Evolutionary conservation across 331 rosid species (phyloP), one percentile per base, ranked within the genome.

Genomic region (Stylosanthes scabra): DNA sequence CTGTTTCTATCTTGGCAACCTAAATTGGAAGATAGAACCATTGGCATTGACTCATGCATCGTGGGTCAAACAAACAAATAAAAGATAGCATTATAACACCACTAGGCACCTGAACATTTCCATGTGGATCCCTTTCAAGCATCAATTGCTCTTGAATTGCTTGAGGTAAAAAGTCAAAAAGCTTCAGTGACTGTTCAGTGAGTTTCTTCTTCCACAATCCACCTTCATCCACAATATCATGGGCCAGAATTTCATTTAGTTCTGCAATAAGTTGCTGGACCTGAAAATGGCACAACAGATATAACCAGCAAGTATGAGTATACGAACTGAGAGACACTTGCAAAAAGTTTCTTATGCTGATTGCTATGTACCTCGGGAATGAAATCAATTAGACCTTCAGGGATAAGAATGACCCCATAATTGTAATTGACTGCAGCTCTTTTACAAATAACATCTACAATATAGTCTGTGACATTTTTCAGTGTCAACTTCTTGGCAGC

Each of bases 111-210:
- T 94, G 99, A 61, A 94, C 99, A 84, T 94, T 94, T 85, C 99
- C 99, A 77, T 94, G 99, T 14, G 99, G 99, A 86, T 94, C 99
- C 84, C 99, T 89, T 81, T 94, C 99, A 79, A 94, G 99, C 97
- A 94, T 83, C 88, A 94, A 74, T 66, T 94, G 99, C 84, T 94
- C 99, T 84, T 94, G 97, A 79, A 94, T 94, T 74, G 96, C 96
- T 89, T 64, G 84, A 78, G 99, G 99, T 79, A 94, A 81, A 58
- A 94, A 80, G 1, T 91, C 99, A 80, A 94, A 94, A 75, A 94
- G 99, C 71, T 85, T 59, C 56, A 89, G 80, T 61, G 97, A 94
- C 80, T 91, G 97, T 50, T 84, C 80, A 25, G 86, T 73, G 59
- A 94, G 97, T 77, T 94, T 94, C 86, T 84, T 88, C 81, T 94